A percentile compares a stretch with the other conserved stretches of the same genome.
Conservation (phyloP, 2,329 filamentous ascomycete species). For the Penicillium sp. region DNA sequence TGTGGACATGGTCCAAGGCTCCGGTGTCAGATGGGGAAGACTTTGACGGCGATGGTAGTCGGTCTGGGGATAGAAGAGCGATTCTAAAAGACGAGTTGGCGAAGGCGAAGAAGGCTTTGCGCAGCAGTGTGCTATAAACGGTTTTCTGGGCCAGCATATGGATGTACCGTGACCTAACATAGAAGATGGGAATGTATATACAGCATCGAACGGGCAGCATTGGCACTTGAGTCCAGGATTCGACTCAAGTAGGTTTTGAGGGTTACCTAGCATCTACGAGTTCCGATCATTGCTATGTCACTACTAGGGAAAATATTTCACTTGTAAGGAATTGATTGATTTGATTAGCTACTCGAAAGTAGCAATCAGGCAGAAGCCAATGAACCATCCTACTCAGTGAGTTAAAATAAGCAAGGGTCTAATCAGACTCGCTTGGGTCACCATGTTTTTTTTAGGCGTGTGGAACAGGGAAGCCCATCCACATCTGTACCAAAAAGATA, state of each 20-base stretch:
- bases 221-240: not conserved
- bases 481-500: conserved; percentile 22
- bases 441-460: conserved; percentile 25
- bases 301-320: not conserved
- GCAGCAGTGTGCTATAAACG: conserved; percentile 25
- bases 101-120: conserved; percentile 26
- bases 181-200: too few relatives aligned
- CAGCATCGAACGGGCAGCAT: not conserved
- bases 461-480: conserved; percentile 2
- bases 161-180: too few relatives aligned
- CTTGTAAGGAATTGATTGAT: too few relatives aligned
- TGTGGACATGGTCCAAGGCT: conserved; percentile 44
- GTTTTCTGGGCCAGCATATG: too few relatives aligned
- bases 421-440: conserved; percentile 13
- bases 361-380: conserved; percentile 17
- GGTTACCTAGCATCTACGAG: not conserved
- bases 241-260: not conserved
- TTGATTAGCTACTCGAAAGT: conserved; percentile 16
- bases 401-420: conserved; percentile 6
- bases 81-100: conserved; percentile 40
- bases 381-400: conserved; percentile 9
- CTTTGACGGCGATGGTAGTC: conserved; percentile 39
- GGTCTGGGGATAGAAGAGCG: conserved; percentile 36
- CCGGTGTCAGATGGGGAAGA: conserved; percentile 18
- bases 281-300: not conserved